These are phyloP conservation scores for Aristolochia contorta DNA, from an alignment of 164 flowering plant species.

Conservation along the genomic window DNA sequence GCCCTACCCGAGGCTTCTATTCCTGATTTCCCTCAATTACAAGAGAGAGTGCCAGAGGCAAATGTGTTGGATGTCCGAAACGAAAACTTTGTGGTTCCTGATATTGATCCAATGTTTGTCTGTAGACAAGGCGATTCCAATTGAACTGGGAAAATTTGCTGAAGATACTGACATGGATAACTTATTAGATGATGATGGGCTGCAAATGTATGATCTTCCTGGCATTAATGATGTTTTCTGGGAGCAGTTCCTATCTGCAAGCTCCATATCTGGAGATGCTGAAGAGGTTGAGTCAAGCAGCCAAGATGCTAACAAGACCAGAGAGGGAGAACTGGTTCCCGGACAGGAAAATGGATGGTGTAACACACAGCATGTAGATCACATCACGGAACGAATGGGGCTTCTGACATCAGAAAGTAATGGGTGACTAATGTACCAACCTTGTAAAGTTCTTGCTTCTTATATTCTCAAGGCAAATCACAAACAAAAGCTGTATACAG, in stretches of 20 bases:
- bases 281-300: constrained; percentile 35
- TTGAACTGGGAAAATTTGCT: constrained; percentile 28
- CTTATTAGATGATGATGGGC: constrained; percentile 25
- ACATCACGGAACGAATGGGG: constrained; percentile 82
- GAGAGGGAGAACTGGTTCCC: constrained; percentile 9
- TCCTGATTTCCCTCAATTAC: constrained; percentile 34
- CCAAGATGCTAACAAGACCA: constrained; percentile 16
- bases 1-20: constrained; percentile 24
- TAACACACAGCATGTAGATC: constrained; percentile 47
- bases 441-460: not conserved
- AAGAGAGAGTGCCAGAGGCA: constrained; percentile 31
- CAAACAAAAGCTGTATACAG: too few species aligned
- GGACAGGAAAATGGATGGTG: constrained; percentile 43
- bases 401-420: constrained; percentile 47
- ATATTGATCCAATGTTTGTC: constrained; percentile 26
- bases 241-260: constrained; percentile 50
- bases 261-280: constrained; percentile 21
- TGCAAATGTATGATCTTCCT: constrained; percentile 12
- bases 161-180: constrained; percentile 40
- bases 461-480: not conserved
- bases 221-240: constrained; percentile 40
- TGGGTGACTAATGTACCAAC: constrained; percentile 16
- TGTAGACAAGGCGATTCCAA: constrained; percentile 25
- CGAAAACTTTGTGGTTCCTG: constrained; percentile 22
- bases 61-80: constrained; percentile 22